Percentiles rank a stretch among this genome's conserved stretches.
Conservation (phyloP, 768 basidiomycete genomes). For the Leucosporidium yakuticum region DNA sequence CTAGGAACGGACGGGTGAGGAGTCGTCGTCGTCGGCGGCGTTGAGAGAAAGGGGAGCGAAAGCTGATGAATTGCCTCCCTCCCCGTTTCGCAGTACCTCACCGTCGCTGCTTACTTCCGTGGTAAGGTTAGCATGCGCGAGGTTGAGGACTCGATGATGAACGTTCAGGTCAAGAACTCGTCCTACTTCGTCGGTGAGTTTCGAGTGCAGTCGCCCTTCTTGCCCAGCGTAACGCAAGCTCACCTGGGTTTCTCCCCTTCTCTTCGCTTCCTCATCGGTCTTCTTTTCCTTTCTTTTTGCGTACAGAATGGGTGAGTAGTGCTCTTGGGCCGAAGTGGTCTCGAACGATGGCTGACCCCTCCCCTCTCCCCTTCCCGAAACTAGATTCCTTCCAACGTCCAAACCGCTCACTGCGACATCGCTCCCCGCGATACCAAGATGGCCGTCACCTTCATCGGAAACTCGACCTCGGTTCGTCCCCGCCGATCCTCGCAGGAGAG, state of each 20-base stretch:
- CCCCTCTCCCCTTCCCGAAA: constrained; percentile 45
- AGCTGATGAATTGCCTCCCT: neutral
- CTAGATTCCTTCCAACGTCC: constrained; percentile 99
- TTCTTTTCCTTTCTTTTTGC: too few species aligned
- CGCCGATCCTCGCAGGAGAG: constrained; percentile 78
- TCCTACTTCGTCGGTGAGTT: constrained; percentile 78
- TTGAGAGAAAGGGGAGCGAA: neutral
- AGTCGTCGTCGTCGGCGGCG: neutral
- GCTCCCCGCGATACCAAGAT: constrained; percentile 65
- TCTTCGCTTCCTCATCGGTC: too few species aligned
- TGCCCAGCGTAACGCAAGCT: too few species aligned
- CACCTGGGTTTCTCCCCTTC: too few species aligned
- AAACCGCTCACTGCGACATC: constrained; percentile 97
- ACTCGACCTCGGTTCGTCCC: constrained; percentile 49
- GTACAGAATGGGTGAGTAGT: constrained; percentile 1
- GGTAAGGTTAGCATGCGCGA: constrained; percentile 88
- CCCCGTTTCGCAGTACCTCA: constrained; percentile 59
- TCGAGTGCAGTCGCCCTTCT: neutral
- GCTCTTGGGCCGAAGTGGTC: neutral
- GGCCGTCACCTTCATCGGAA: constrained; percentile 85
- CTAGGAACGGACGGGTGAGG: constrained; percentile 70
- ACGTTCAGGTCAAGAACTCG: constrained; percentile 83
- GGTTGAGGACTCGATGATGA: constrained; percentile 98
- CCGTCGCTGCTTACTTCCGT: constrained; percentile 96
- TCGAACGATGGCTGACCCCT: neutral